Evolutionary conservation across 2,329 filamentous ascomycete genomes (phyloP), one percentile per base, ranked within the genome.

Genomic region (Cladosporium sp.): DNA sequence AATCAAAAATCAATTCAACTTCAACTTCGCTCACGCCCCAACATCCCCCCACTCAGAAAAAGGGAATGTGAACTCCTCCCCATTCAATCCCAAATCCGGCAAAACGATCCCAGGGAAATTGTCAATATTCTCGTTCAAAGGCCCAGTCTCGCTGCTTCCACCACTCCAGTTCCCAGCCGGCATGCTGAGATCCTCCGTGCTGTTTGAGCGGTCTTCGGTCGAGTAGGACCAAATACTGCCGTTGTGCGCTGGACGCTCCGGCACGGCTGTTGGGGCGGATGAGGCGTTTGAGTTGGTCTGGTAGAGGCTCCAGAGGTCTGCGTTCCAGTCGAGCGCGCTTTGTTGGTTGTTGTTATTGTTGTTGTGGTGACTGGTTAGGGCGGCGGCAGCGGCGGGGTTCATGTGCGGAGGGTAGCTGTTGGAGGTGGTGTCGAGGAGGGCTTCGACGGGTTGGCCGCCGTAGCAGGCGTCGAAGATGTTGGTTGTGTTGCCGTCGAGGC

Each of bases 401-500:
- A 53, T 60, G 52, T 43, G 41, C 16, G 48, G 13, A 2, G 39
- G 48, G 13, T 20, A 9, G 16, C 30, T 32, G 18, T 27, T 33
- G 22, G 30, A 20, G 3, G 30, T 36, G 9, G 30, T 36, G 29
- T 75, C 70, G 27, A 76, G 65, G 3, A 71, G 54, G 72, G 68
- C 59, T 19, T 68, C 64, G 35, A 68, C 67, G 7, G 74, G 75
- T 8, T 78, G 76, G 0, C 85, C 85, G 32, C 86, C 86, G 58
- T 90, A 90, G 49, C 89, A 88, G 35, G 84, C 84, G 62, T 89
- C 85, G 67, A 88, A 93, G n/a, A 94, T 85, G 62, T 92, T 94
- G 48, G 84, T 81, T 56, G 85, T 79, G 0, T 88, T 88, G 30
- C 83, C 83, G 59, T 95, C 89, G 65, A 95, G 82, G 18, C 84